Base-by-base conservation (phyloP, 345 rosid genomes). In the Salix udensis region DNA sequence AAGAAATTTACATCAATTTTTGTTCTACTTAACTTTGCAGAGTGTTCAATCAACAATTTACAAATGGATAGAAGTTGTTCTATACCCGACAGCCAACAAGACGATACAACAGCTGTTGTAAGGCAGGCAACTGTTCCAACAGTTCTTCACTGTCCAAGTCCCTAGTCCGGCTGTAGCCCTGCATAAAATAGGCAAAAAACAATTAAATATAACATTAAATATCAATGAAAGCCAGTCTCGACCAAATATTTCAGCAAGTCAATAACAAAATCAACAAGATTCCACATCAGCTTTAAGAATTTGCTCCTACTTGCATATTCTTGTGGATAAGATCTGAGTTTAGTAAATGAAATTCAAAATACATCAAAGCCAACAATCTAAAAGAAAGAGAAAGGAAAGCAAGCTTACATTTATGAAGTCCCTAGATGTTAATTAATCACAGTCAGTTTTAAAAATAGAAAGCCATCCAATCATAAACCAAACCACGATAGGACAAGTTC, bases 111-210 rank as follows among this genome's bases (percentile, higher is more conserved):
- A 92, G 87, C 79, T 91, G 88, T 89, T 96, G 99, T 77, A 96
- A 77, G 71, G 97, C 89, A 74, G 98, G 97, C 85, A 96, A 75
- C 83, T 96, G 98, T 78, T 87, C 97, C 89, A 96, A 83, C 68
- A 94, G 83, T 46, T 88, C 97, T 85, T 92, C 93, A 79, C 94
- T 85, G 60, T 82, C 91, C 87, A 96, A 84, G 21, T 92, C 97
- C 84, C 96, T 90, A 34, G 97, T 94, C 89, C 85, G 92, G 85
- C 98, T 86, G 77, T 94, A 92, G 48, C 96, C 97, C 98, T 96
- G 89, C 60, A 70, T 78, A 68, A 75, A 76, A 75, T 69, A 53
- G 74, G 74, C 46, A 68, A 42, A 60, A 53, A 70, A 37, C 53
- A n/a, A 72, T 4, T 48, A 37, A 16, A 21, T 34, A 26, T 12